A percentile compares a stretch with the other conserved stretches of the same genome.
These are phyloP conservation scores for Alternaria panax DNA, from an alignment of 2,329 filamentous ascomycete genomes.

Conservation along the genomic window DNA sequence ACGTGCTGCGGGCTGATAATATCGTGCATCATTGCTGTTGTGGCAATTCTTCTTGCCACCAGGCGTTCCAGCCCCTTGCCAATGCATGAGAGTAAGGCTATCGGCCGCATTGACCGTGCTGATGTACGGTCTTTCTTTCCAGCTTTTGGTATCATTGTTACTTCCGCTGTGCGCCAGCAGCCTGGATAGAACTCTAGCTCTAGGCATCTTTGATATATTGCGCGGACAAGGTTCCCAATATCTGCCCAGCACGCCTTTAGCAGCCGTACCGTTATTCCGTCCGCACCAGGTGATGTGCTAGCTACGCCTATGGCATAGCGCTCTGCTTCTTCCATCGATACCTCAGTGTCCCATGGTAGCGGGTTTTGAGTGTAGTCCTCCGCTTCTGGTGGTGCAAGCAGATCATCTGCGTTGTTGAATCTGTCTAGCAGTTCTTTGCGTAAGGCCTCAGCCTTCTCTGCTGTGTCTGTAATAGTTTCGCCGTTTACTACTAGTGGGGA, in stretches of 20 bases:
- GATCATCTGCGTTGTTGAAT: slow-evolving; percentile 1
- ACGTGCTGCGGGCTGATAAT: slow-evolving; percentile 14
- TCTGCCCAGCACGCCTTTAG: not conserved
- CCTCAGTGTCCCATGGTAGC: not conserved
- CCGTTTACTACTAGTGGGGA: slow-evolving; percentile 2
- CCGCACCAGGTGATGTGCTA: slow-evolving; percentile 1
- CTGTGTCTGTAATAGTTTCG: not conserved
- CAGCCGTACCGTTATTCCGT: not conserved
- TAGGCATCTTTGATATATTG: no score
- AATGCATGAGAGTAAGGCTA: slow-evolving; percentile 15
- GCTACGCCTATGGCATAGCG: not conserved
- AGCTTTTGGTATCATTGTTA: slow-evolving; percentile 13
- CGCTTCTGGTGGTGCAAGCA: not conserved
- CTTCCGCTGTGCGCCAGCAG: not conserved
- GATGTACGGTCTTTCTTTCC: slow-evolving; percentile 13
- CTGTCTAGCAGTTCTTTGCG: slow-evolving; percentile 1
- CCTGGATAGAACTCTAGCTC: not conserved
- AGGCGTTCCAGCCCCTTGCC: slow-evolving; percentile 13
- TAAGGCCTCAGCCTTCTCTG: slow-evolving; percentile 9
- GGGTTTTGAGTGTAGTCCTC: not conserved
- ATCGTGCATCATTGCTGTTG: slow-evolving; percentile 11
- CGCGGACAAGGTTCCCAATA: no score
- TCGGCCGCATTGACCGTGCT: slow-evolving; percentile 1
- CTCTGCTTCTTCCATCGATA: slow-evolving; percentile 7
- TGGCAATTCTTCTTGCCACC: slow-evolving; percentile 14